Evolutionary conservation across 179 eudicot species (phyloP).

Genomic region (Dionaea muscipula): DNA sequence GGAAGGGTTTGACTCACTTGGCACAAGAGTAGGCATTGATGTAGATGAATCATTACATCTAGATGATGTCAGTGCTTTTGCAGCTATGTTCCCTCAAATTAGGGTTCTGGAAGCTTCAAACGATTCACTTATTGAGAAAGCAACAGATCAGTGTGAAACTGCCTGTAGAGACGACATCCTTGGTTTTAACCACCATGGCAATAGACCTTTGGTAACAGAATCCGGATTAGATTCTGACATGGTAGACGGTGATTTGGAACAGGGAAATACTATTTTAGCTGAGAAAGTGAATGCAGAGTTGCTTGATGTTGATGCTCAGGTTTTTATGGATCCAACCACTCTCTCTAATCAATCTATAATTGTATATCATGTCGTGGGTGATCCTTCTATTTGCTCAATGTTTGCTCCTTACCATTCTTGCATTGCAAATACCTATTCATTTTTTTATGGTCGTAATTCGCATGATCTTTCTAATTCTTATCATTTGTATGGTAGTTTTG

Average conservation of each 20-base stretch:
- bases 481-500: not conserved
- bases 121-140: constrained; percentile 12
- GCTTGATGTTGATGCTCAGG: constrained; percentile 21
- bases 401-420: too few species aligned
- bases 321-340: constrained; percentile 22
- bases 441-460: too few species aligned
- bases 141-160: constrained; percentile 12
- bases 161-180: constrained; percentile 20
- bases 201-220: constrained; percentile 3
- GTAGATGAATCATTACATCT: constrained; percentile 14
- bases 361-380: constrained; percentile 45
- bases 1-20: constrained; percentile 21
- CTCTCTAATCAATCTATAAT: constrained; percentile 14
- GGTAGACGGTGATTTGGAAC: constrained; percentile 16
- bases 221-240: constrained; percentile 18
- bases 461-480: not conserved
- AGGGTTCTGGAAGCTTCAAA: constrained; percentile 12
- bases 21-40: constrained; percentile 10
- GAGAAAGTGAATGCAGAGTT: constrained; percentile 21
- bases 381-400: not conserved
- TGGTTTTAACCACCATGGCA: constrained; percentile 19
- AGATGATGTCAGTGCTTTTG: constrained; percentile 10
- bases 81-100: constrained; percentile 15
- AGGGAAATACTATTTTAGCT: constrained; percentile 14
- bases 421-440: too few species aligned